Evolutionary conservation across 202 grass and related monocot species (phyloP).

Genomic region (Panicum virgatum): DNA sequence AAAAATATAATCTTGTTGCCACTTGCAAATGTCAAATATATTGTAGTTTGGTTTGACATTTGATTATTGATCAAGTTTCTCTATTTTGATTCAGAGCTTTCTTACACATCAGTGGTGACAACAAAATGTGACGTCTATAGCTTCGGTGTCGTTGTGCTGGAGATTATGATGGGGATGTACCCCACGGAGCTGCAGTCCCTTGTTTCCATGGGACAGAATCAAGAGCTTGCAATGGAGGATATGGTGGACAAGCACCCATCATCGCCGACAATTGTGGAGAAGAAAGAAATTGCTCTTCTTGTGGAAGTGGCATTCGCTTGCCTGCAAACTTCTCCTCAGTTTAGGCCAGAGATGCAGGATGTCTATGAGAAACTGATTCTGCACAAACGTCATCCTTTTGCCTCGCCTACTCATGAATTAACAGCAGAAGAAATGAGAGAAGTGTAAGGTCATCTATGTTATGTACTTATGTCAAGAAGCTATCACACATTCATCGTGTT

Average conservation of each 20-base stretch:
- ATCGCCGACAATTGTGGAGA: background rate
- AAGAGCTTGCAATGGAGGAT: background rate
- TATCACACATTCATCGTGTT: too few relatives aligned
- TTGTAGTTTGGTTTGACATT: background rate
- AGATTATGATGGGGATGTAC: slow-evolving; percentile 29
- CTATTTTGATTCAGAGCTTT: background rate
- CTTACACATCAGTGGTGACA: slow-evolving; percentile 30
- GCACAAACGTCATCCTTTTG: background rate
- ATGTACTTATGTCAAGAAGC: too few relatives aligned
- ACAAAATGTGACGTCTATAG: slow-evolving; percentile 38
- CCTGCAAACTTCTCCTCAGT: background rate
- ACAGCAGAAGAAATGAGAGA: background rate
- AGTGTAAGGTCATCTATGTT: background rate
- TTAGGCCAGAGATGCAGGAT: background rate
- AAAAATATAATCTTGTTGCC: background rate
- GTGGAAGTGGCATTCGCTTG: background rate
- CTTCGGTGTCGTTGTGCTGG: background rate
- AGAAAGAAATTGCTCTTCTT: background rate
- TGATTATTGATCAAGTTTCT: background rate
- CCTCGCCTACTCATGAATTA: too few relatives aligned
- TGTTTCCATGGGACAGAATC: background rate
- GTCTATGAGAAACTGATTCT: background rate
- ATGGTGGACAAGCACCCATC: background rate
- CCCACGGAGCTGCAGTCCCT: background rate
- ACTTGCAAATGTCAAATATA: background rate